phyloP scores from a whole-genome alignment of 441 rosid genomes.

The Erodium texanum region DNA sequence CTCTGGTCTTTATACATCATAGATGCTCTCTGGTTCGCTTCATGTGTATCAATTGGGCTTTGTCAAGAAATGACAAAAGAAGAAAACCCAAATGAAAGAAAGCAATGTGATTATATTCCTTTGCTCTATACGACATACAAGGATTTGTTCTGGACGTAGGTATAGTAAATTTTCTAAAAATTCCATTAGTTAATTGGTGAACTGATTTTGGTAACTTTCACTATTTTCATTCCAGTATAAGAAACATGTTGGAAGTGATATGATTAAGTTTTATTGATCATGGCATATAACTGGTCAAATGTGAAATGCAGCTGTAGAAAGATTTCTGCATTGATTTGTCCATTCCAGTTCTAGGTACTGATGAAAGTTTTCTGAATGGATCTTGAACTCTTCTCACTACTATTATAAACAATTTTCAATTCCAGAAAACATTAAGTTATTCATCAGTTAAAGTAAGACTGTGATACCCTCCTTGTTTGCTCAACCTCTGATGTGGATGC shows the following conservation, averaged over 20 bases:
- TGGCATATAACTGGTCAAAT: background rate
- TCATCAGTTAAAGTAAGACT: background rate
- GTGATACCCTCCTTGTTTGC: background rate
- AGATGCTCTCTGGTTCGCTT: background rate
- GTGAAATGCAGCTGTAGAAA: background rate
- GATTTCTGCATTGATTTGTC: background rate
- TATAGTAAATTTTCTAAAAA: background rate
- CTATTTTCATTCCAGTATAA: background rate
- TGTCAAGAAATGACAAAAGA: background rate
- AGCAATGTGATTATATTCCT: background rate
- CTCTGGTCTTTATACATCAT: no score
- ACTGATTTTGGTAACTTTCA: background rate
- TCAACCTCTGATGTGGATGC: background rate
- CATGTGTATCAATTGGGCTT: background rate
- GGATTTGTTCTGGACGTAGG: background rate
- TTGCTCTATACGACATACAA: background rate
- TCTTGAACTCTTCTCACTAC: background rate
- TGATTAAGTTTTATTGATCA: background rate
- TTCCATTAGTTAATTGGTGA: background rate
- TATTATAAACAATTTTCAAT: background rate
- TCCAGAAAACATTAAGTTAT: background rate
- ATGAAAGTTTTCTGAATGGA: background rate
- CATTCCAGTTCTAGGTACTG: background rate
- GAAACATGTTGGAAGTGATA: background rate
- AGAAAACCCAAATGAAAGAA: background rate